These are phyloP conservation scores for Effrenium voratum DNA, from an alignment of 73 alveolate genomes.

Conservation along the genomic window DNA sequence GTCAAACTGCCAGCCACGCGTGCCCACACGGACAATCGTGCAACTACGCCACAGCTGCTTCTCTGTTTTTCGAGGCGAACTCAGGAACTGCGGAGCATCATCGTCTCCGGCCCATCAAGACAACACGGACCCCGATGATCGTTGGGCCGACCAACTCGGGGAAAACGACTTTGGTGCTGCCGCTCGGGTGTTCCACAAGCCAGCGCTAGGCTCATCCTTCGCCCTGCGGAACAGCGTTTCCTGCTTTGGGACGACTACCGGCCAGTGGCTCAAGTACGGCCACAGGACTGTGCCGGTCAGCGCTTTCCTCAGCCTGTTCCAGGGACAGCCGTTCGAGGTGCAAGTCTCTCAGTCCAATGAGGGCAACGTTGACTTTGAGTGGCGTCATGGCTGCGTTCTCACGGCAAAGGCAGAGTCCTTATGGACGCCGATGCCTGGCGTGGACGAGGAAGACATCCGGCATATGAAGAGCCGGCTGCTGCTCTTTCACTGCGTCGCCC, in stretches of 20 bases:
- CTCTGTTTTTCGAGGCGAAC: not conserved
- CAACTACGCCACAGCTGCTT: not conserved
- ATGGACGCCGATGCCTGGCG: not conserved
- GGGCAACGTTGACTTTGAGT: slow-evolving; percentile 8
- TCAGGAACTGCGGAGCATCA: not conserved
- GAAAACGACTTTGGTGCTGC: not conserved
- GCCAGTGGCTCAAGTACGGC: not conserved
- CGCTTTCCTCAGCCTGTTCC: not conserved
- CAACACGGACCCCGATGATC: not conserved
- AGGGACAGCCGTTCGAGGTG: not conserved
- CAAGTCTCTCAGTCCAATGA: not conserved
- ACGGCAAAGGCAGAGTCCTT: slow-evolving; percentile 12
- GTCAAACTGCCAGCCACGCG: too few species aligned
- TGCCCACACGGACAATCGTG: not conserved
- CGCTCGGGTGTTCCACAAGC: not conserved
- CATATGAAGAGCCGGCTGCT: slow-evolving; percentile 47
- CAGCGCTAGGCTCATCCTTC: not conserved
- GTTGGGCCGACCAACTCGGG: not conserved
- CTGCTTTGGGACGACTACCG: not conserved
- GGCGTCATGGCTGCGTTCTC: slow-evolving; percentile 21
- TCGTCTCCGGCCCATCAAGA: not conserved
- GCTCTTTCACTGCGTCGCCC: too few species aligned
- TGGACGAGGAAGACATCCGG: slow-evolving; percentile 21
- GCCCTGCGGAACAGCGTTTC: not conserved
- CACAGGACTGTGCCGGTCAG: not conserved